A percentile compares a stretch with the other conserved stretches of the same genome.
These are phyloP conservation scores for Skeletonema costatum DNA, from an alignment of 108 stramenopile genomes.

Conservation along the genomic window DNA sequence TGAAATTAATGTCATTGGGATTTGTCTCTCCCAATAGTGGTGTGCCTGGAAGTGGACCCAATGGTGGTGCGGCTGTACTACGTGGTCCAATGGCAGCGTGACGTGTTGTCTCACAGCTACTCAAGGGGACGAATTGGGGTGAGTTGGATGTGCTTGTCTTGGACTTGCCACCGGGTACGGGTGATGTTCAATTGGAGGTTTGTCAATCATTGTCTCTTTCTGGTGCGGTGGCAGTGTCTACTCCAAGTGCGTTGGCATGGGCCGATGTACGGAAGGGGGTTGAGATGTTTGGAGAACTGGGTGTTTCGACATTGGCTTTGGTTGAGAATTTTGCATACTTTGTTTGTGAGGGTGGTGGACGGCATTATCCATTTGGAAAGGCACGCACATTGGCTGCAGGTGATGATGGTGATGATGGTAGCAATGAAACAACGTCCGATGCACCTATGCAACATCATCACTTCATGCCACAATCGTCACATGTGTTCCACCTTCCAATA, in stretches of 20 bases:
- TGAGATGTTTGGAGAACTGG: constrained; percentile 93
- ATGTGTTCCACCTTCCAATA: constrained; percentile 79
- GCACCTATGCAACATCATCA: neutral
- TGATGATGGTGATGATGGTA: neutral
- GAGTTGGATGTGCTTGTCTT: constrained; percentile 95
- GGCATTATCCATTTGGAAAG: constrained; percentile 89
- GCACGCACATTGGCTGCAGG: constrained; percentile 16
- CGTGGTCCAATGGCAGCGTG: constrained; percentile 93
- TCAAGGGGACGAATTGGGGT: constrained; percentile 98
- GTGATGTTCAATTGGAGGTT: constrained; percentile 97
- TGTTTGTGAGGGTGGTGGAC: constrained; percentile 79
- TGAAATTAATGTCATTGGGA: constrained; percentile 87
- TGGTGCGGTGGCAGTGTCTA: constrained; percentile 98
- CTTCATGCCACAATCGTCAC: constrained; percentile 39
- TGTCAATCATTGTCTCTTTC: constrained; percentile 93
- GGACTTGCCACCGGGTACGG: constrained; percentile 99
- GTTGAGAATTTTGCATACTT: constrained; percentile 99
- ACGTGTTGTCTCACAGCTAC: constrained; percentile 91
- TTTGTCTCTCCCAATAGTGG: constrained; percentile 86
- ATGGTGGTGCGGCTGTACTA: constrained; percentile 77
- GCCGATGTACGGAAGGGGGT: constrained; percentile 97
- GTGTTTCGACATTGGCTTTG: constrained; percentile 92
- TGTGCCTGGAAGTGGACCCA: constrained; percentile 84
- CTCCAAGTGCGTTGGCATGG: constrained; percentile 93
- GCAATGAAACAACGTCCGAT: neutral